These are phyloP conservation scores for Ganoderma meredithae DNA, from an alignment of 1,284 basidiomycete genomes.

Conservation along the genomic window DNA sequence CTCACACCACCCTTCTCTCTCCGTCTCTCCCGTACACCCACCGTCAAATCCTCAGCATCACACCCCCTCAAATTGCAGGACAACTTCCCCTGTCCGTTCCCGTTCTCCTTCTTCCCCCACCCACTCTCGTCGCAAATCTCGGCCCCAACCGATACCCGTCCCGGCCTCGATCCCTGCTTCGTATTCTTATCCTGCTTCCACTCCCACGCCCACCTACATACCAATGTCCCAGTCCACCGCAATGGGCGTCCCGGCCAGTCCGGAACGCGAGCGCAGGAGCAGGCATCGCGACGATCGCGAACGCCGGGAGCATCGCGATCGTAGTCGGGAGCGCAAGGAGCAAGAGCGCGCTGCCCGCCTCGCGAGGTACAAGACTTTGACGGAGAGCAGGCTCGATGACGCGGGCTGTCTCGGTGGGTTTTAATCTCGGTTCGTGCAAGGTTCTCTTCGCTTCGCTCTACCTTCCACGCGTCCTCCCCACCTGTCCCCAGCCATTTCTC, in stretches of 20 bases:
- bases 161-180: slow-evolving; percentile 14
- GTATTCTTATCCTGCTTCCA: slow-evolving; percentile 9
- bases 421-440: slow-evolving; percentile 28
- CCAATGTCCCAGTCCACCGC: slow-evolving; percentile 14
- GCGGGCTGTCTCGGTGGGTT: slow-evolving; percentile 47
- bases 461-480: slow-evolving; percentile 1
- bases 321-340: slow-evolving; percentile 37
- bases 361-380: slow-evolving; percentile 38
- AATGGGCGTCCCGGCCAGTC: slow-evolving; percentile 29
- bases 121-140: slow-evolving; percentile 27
- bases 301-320: slow-evolving; percentile 29
- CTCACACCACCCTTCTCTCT: slow-evolving; percentile 21
- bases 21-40: slow-evolving; percentile 17
- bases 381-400: slow-evolving; percentile 38
- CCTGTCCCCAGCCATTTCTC: neutral
- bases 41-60: slow-evolving; percentile 23
- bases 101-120: slow-evolving; percentile 31
- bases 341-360: slow-evolving; percentile 28
- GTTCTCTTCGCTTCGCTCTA: neutral
- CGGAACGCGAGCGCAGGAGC: slow-evolving; percentile 32
- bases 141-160: slow-evolving; percentile 30
- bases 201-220: slow-evolving; percentile 13
- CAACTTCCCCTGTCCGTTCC: slow-evolving; percentile 33
- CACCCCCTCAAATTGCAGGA: slow-evolving; percentile 26
- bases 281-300: slow-evolving; percentile 26